These are phyloP conservation scores for Phascolomyces articulosus DNA, from an alignment of 371 early-diverging fungal genomes.

Conservation along the genomic window DNA sequence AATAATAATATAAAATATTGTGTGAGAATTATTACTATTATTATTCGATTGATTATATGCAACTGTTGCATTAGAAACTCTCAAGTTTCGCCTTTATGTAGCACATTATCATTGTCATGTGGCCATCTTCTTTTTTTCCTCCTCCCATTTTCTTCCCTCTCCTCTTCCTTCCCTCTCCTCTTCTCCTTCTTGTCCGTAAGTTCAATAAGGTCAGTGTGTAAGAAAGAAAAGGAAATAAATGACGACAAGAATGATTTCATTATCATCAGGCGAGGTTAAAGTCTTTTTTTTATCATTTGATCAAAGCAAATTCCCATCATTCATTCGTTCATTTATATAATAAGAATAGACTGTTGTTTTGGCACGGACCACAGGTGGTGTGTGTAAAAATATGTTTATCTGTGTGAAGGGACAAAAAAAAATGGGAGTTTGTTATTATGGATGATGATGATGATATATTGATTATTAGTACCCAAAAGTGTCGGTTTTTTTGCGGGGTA, in stretches of 20 bases:
- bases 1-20: too few species aligned
- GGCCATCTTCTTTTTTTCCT: neutral
- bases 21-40: too few species aligned
- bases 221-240: too few species aligned
- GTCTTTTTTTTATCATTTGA: neutral
- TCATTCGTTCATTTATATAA: too few species aligned
- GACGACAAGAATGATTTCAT: neutral
- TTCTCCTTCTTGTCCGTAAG: neutral
- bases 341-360: neutral
- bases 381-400: too few species aligned
- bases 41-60: neutral
- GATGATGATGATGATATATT: too few species aligned
- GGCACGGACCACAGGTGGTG: conserved; percentile 3
- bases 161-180: too few species aligned
- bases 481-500: neutral
- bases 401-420: too few species aligned
- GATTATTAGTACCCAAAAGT: neutral
- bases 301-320: neutral
- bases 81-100: neutral
- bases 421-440: neutral
- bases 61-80: neutral
- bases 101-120: neutral
- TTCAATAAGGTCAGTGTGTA: too few species aligned
- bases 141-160: too few species aligned
- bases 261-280: neutral